Percentiles rank a stretch among this genome's conserved stretches.
Evolutionary conservation across 139 green algal species (phyloP).

Genomic region (Tetradesmus lagerheimii): DNA sequence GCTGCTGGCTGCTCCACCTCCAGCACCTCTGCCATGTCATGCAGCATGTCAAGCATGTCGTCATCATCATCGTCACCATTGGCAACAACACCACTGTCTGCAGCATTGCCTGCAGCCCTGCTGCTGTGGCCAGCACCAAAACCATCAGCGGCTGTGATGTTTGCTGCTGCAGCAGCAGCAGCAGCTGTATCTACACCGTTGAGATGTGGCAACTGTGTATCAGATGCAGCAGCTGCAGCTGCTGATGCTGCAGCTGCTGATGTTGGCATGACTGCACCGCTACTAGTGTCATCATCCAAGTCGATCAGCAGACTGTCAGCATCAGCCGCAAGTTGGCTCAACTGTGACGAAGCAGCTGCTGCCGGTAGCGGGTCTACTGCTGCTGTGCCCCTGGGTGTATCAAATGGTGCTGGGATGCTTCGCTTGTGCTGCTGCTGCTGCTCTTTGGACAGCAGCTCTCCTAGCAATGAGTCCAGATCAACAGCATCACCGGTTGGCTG

Average conservation of each 20-base stretch:
- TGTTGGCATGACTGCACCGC: not conserved
- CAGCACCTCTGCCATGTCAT: conserved; percentile 47
- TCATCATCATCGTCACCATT: conserved; percentile 18
- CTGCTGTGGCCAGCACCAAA: not conserved
- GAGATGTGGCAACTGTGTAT: not conserved
- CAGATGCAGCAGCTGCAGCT: not conserved
- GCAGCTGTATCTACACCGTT: not conserved
- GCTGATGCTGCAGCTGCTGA: not conserved
- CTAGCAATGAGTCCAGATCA: not conserved
- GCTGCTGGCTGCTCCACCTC: conserved; percentile 17
- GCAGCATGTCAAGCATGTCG: conserved; percentile 25
- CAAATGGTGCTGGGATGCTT: not conserved
- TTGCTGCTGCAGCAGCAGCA: not conserved
- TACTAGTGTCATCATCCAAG: not conserved
- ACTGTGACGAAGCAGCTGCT: not conserved
- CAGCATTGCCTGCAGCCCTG: not conserved
- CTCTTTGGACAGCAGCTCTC: not conserved
- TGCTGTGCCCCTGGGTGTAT: not conserved
- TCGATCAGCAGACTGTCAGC: not conserved
- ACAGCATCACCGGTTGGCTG: not conserved
- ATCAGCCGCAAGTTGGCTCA: not conserved
- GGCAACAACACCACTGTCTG: not conserved
- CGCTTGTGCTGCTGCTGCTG: not conserved
- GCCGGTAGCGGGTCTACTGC: no score
- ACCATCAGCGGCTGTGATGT: not conserved